Evolutionary conservation across 306 rosid species (phyloP), one percentile per base, ranked within the genome.

Genomic region (Chamaecrista fasciculata): DNA sequence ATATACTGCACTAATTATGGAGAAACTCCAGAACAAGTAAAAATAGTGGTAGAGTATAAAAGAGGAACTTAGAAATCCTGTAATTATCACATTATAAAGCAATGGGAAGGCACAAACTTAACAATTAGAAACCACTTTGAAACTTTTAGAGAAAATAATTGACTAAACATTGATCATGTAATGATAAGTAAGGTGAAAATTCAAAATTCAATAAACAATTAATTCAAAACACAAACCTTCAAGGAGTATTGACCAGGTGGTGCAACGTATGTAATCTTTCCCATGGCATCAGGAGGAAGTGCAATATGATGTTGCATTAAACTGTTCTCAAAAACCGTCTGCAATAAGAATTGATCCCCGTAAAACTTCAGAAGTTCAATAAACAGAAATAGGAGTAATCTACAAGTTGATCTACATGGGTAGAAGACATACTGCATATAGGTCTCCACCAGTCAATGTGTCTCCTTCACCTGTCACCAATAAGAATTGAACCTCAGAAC

Each of bases 211-310:
- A 20, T n/a, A 42, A 48, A n/a, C 69, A 40, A 52, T 37, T 44
- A 43, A 0, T 44, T 33, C 11, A 46, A 25, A 10, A 3, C 31
- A 44, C 62, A 58, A 73, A 89, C 96, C 96, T 84, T 75, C 61
- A 89, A 64, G 25, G 88, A 80, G 74, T 89, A 89, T 84, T 89
- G 92, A 58, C 96, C 96, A 74, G 92, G 75, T 15, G 96, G 82
- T 71, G 96, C 92, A 56, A 89, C 50, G 68, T 65, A 89, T 52
- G 87, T 67, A 76, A 89, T 72, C 76, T 86, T 89, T 70, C 92
- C 92, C 96, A 86, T 89, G 51, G 89, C 77, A 69, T 84, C 85
- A 15, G 92, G 96, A 58, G 92, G 90, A 74, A 89, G 85, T 0
- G 79, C 88, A 66, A 86, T 47, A 50, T 63, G 90, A 66, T 89